Evolutionary conservation across 257 asterid genomes (phyloP), one percentile per base, ranked within the genome.

Genomic region (Handroanthus guayacan): DNA sequence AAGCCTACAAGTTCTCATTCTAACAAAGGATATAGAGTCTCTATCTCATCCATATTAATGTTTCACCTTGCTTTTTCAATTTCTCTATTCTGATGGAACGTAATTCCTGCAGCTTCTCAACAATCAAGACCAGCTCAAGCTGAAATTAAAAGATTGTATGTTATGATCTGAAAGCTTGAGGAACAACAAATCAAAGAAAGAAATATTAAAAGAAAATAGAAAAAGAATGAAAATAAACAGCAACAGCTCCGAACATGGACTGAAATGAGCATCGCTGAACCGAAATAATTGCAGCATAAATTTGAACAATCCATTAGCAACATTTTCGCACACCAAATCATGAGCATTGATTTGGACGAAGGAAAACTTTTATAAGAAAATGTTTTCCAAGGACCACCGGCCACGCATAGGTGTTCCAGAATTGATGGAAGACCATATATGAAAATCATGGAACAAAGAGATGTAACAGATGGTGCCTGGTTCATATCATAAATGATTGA

Each of bases 91-190:
- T 83, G 82, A 95, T 82, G 73, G 97, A 85, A 70, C 99, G 90
- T 60, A 95, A 78, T 71, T 95, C 99, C 86, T 92, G 98, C 80
- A 95, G 85, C 91, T 89, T 95, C 79, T 95, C 99, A 75, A 95
- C 96, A 6, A 91, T 86, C 90, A 95, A 82, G 75, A 90, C 92
- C 86, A 88, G 87, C 87, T 95, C 98, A 71, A 95, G 96, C 99
- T 94, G 87, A 77, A 89, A 86, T 45, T 41, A 34, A 47, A 80
- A 69, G 62, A 71, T 55, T 52, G 62, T 12, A 48, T 6, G 73
- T 75, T 69, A 69, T 61, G 13, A 47, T 55, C 37, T 55, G 48
- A 58, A 36, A 45, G 62, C 76, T 75, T 51, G 62, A 73, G 44
- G 55, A 72, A 80, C 43, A 18, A 34, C 62, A 18, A 25, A 17